Percentiles rank a stretch among this genome's conserved stretches.
Evolutionary conservation across 129 eudicot genomes (phyloP).

Genomic region (Flaveria bidentis): DNA sequence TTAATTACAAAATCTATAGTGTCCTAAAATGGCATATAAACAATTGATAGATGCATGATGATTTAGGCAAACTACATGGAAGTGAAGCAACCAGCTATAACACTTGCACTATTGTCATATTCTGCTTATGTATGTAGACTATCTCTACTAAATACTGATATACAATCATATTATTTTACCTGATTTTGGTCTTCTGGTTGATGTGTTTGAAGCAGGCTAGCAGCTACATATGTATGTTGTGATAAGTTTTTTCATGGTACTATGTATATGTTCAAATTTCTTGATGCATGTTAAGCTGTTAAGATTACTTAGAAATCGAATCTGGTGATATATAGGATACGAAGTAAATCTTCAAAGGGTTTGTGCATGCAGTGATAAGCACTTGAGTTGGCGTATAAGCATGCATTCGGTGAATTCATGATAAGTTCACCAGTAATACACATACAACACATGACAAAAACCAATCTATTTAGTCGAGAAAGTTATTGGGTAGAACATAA

Average conservation of each 20-base stretch:
- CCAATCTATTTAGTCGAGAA: too few species aligned
- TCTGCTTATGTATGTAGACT: neutral
- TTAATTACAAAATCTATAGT: constrained; percentile 11
- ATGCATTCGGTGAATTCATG: too few species aligned
- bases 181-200: neutral
- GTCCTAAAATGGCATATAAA: constrained; percentile 13
- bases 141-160: too few species aligned
- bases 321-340: too few species aligned
- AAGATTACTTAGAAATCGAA: neutral
- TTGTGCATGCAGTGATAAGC: neutral
- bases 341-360: neutral
- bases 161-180: neutral
- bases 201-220: constrained; percentile 24
- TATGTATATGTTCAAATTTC: neutral
- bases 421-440: neutral
- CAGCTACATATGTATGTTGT: neutral
- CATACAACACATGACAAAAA: too few species aligned
- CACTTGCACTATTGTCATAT: constrained; percentile 10
- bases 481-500: too few species aligned
- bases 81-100: neutral
- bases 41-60: constrained; percentile 4
- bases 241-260: constrained; percentile 1
- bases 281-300: neutral
- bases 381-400: neutral
- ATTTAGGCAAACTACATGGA: neutral